A percentile compares a stretch with the other conserved stretches of the same genome.
These are phyloP conservation scores for Pholiota molesta DNA, from an alignment of 768 basidiomycete species.

Conservation along the genomic window DNA sequence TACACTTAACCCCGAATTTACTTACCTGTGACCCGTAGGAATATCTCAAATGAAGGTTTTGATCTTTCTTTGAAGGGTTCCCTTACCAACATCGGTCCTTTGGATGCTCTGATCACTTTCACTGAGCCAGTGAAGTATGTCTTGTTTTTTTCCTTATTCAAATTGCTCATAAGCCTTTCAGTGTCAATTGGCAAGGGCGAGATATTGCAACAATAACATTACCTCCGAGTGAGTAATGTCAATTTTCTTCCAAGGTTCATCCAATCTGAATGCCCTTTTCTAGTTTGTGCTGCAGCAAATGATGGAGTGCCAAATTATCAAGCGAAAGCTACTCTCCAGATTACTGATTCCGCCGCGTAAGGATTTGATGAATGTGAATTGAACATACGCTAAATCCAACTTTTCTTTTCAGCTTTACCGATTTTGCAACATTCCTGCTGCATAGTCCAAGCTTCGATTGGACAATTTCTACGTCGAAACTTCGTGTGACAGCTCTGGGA, in stretches of 20 bases:
- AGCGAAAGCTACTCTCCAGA: constrained; percentile 53
- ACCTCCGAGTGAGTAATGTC: constrained; percentile 47
- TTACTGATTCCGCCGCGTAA: constrained; percentile 53
- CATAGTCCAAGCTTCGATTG: constrained; percentile 69
- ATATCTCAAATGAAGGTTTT: constrained; percentile 64
- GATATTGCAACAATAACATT: constrained; percentile 66
- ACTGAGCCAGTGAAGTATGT: constrained; percentile 60
- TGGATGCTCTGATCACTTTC: constrained; percentile 72
- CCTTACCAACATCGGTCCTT: constrained; percentile 63
- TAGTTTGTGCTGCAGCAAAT: constrained; percentile 72
- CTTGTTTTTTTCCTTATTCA: neutral
- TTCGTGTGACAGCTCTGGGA: constrained; percentile 66
- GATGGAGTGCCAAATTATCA: constrained; percentile 65
- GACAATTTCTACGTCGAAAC: constrained; percentile 68
- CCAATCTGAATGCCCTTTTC: neutral
- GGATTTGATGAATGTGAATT: constrained; percentile 20
- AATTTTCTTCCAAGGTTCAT: neutral
- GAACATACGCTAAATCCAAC: neutral
- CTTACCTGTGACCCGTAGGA: constrained; percentile 30
- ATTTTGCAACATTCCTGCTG: constrained; percentile 65
- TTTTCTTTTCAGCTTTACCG: constrained; percentile 48
- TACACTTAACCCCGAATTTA: neutral
- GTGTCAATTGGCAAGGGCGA: constrained; percentile 64
- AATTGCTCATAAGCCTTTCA: constrained; percentile 21
- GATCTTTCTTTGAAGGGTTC: constrained; percentile 62